Percentiles rank a stretch among this genome's conserved stretches.
These are phyloP conservation scores for Fusarium sp. DNA, from an alignment of 2,329 filamentous ascomycete species.

Conservation along the genomic window DNA sequence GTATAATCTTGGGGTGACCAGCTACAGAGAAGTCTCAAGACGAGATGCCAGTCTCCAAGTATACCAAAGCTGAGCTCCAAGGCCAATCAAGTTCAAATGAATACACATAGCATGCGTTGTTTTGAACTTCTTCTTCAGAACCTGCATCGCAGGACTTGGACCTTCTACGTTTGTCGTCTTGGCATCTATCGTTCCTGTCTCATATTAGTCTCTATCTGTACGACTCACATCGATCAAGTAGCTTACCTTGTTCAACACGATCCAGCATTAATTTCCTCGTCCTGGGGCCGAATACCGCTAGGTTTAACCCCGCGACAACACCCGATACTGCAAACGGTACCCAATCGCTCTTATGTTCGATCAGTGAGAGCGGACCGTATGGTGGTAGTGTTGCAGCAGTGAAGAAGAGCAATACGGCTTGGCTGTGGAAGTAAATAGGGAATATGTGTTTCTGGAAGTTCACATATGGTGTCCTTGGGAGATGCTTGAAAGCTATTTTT, in stretches of 20 bases:
- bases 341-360: conserved; percentile 49
- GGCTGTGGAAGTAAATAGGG: conserved; percentile 56
- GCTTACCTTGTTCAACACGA: conserved; percentile 45
- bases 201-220: conserved; percentile 17
- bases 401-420: conserved; percentile 52
- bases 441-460: conserved; percentile 57
- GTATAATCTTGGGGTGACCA: no score
- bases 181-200: conserved; percentile 26
- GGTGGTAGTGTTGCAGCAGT: conserved; percentile 53
- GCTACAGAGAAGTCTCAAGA: conserved; percentile 20
- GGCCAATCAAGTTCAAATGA: conserved; percentile 55
- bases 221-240: no score
- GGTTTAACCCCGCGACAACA: conserved; percentile 51
- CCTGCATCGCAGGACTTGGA: conserved; percentile 28
- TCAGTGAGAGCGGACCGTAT: conserved; percentile 48
- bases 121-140: conserved; percentile 50
- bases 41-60: conserved; percentile 47
- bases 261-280: conserved; percentile 49
- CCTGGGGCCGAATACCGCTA: conserved; percentile 54
- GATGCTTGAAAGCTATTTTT: conserved; percentile 51
- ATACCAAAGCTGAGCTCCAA: conserved; percentile 51
- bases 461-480: conserved; percentile 54
- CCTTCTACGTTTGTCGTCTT: conserved; percentile 20
- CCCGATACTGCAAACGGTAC: conserved; percentile 52
- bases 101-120: conserved; percentile 58